Conservation (phyloP, 2,329 filamentous ascomycete species). For the Aureobasidium sp. region DNA sequence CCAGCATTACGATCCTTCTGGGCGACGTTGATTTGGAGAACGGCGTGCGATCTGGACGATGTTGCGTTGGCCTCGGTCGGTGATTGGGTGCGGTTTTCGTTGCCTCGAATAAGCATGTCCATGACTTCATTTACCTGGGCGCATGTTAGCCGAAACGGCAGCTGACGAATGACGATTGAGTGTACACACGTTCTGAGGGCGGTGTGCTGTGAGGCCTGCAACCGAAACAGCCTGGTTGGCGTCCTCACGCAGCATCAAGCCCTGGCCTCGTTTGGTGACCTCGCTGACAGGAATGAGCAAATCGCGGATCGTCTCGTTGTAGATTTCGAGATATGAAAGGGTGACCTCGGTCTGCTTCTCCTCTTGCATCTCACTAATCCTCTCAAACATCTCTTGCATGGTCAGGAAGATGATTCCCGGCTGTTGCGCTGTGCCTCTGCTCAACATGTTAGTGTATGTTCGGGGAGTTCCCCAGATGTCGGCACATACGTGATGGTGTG, state of each 20-base stretch:
- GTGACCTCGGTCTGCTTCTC: constrained; percentile 88
- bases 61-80: constrained; percentile 96
- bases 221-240: constrained; percentile 89
- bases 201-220: constrained; percentile 81
- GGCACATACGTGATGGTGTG: constrained; percentile 65
- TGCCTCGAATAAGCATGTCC: constrained; percentile 97
- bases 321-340: constrained; percentile 94
- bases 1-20: constrained; percentile 90
- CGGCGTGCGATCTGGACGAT: constrained; percentile 92
- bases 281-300: constrained; percentile 66
- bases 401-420: constrained; percentile 98
- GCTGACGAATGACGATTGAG: too few relatives aligned
- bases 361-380: constrained; percentile 76
- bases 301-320: constrained; percentile 98
- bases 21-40: constrained; percentile 92
- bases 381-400: constrained; percentile 98
- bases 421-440: constrained; percentile 69
- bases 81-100: constrained; percentile 90
- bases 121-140: constrained; percentile 71
- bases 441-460: constrained; percentile 21
- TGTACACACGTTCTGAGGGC: constrained; percentile 67
- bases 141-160: constrained; percentile 22
- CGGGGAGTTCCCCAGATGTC: background rate
- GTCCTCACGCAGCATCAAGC: constrained; percentile 89
- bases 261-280: constrained; percentile 63